Base-by-base conservation (phyloP, 2,329 filamentous ascomycete genomes). In the Colletotrichum lini region DNA sequence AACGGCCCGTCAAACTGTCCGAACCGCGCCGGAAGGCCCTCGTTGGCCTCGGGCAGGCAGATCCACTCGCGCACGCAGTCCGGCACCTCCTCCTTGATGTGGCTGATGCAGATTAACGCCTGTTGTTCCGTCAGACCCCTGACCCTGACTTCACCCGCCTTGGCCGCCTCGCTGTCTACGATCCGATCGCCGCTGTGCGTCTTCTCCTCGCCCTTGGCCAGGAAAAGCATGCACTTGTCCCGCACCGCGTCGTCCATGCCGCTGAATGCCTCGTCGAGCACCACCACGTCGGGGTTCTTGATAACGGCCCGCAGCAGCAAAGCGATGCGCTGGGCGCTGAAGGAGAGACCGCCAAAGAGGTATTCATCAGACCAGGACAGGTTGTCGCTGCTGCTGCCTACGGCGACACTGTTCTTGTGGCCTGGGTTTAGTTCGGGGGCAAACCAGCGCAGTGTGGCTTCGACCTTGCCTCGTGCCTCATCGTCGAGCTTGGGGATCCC, bases 51-150 rank as follows among this genome's bases (percentile, higher is more conserved):
- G 1, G 96, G 95, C 40, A 98, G 84, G 79, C 94, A 95, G 61
- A 98, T 86, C 92, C 93, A 98, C 78, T 97, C 91, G 57, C 94
- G 84, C 30, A 98, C 89, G 74, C 91, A 92, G 60, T 92, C 91
- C 0, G 96, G 96, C 12, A 98, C 93, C 81, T 99, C 96, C 76
- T 98, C 95, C 73, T 91, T 91, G 72, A 96, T 87, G 82, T 99
- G 96, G 72, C 94, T 96, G 71, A 98, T 96, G 74, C 95, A 94
- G n/a, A 98, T 88, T 65, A 99, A 83, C 0, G 95, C 95, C 82
- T 98, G 96, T 26, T 89, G 81, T 0, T 90, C 84, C 2, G 87
- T 86, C 67, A 98, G 81, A 0, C 94, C 94, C 1, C 77, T 78
- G 5, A 96, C 82, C 26, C 81, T 84, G 1, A 90, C 84, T 2